Base-by-base conservation (phyloP, 495 filamentous ascomycete genomes). In the Thermothielavioides terrestris region DNA sequence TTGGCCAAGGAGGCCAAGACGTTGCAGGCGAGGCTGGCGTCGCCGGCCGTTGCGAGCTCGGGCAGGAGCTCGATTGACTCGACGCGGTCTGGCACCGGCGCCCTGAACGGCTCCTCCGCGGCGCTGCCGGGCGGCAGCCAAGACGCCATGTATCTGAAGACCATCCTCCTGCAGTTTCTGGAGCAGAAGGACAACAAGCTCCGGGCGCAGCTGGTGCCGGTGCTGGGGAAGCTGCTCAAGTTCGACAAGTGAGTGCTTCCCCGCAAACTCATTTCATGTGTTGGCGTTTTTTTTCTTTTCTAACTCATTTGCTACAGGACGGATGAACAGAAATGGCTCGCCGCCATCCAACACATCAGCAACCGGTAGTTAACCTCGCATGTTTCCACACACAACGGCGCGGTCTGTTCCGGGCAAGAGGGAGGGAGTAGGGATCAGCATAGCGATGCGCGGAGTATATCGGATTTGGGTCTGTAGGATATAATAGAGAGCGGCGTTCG, bases 101-200 rank as follows among this genome's bases (percentile, higher is more conserved):
- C n/a, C 14, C 65, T 72, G n/a, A 66, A 65, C 22, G 56, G 59
- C 18, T 60, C 68, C 11, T 28, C 68, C 58, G n/a, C 43, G 8
- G 42, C 45, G 26, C 32, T 23, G 15, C 37, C 30, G 14, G 36
- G 21, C 18, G 46, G 39, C 3, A 48, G 57, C 36, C 75, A 83
- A 45, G 86, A 98, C 64, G 84, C 83, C 53, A 81, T 88, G 59
- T 98, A 98, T 63, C 64, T 98, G 50, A 97, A 97, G 73, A 96
- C 94, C 27, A 88, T 98, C 31, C 75, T 98, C 21, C 68, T 97
- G 36, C 91, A 96, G 66, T 96, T 98, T 58, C 65, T 98, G 62
- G 89, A 96, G 73, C 86, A 92, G 63, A 88, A 82, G 70, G 92
- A 98, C 59, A 94, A 90, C 70, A 88, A 80, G 63, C 78, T 89